Evolutionary conservation across 1,139 yeast species (phyloP), one percentile per base, ranked within the genome.

Genomic region (Trichomonascaceae sp.): DNA sequence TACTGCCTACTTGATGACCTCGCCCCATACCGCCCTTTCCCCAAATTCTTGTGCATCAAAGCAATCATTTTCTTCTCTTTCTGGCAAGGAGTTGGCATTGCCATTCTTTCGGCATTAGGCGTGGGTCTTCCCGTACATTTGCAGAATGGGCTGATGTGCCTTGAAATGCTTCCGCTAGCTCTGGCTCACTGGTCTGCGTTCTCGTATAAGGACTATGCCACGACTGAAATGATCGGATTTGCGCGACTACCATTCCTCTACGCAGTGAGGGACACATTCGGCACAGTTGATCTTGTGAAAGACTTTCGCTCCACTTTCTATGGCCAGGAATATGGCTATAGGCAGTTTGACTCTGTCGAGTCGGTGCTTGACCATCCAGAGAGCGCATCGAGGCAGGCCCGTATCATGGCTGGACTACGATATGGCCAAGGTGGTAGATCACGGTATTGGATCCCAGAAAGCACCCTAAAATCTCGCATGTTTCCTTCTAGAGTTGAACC

Each of bases 21-120:
- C 45, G 67, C 64, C 36, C 85, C 81, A 0, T 87, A 78, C 59
- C 69, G 81, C 35, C 97, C 97, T 2, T 75, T 89, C 65, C 87
- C 93, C 6, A 92, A 92, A 56, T 89, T 89, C 52, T 56, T 92
- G 30, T 85, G 96, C 60, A 94, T 89, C 35, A 89, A 89, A 54
- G 66, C 85, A 43, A 82, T 89, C 38, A 87, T 92, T 37, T 89
- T 89, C 64, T 96, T 95, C 26, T 81, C 94, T 13, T 89, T 85
- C 55, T 89, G 98, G 98, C 98, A 89, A 54, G 89, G 95, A 0
- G 66, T 87, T 17, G 47, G 76, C 0, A 62, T 89, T 31, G 74
- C 82, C 1, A 52, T 79, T 1, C 50, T 82, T 27, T 33, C 36
- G 17, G 14, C 31, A 8, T 23, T 37, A 18, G 47, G 50, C 11